Base-by-base conservation (phyloP, 1,284 basidiomycete genomes). In the Rhodotorula sp. region DNA sequence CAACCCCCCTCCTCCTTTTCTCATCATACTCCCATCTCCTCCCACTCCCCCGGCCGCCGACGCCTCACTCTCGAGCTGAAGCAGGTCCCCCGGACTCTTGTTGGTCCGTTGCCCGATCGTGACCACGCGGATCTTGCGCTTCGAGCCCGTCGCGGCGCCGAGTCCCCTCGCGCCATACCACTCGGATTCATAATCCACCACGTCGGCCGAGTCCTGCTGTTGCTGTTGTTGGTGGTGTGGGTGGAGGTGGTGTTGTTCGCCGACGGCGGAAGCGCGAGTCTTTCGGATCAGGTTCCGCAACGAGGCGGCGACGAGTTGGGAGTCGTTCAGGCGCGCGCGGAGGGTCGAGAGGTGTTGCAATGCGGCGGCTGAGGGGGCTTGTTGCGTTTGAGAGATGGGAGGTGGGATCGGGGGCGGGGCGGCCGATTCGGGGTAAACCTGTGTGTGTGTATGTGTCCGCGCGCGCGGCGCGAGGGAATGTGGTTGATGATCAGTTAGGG, bases 361-460 rank as follows among this genome's bases (percentile, higher is more conserved):
- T 49, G 74, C 74, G 19, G 47, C 43, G 3, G 64, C 16, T 15
- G 69, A 71, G 2, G 72, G 71, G 6, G 67, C 61, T 61, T 75
- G 73, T 15, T 66, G 69, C 3, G 71, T 63, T 5, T 52, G 59
- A 5, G 68, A 68, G 16, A 69, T 54, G 23, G 73, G 71, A 47
- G 61, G 69, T 1, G 70, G 69, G 26, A 75, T 67, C 3, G 69
- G 59, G 1, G 73, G 71, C 1, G 73, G 69, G 8, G 69, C 56
- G 28, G 71, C 61, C n/a, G 69, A 67, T 60, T 68, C 56, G 15
- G 73, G 73, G 57, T 67, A 75, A 23, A 73, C 73, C 73, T 75
- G 64, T 34, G 34, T 8, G 34, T 34, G 34, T 8, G 34, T 34
- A 6, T 8, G 28, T 28, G 28, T 28, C 2, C 28, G 34, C 8